Percentiles rank a stretch among this genome's conserved stretches.
These are phyloP conservation scores for Aspergillus affinis DNA, from an alignment of 495 filamentous ascomycete genomes.

Conservation along the genomic window DNA sequence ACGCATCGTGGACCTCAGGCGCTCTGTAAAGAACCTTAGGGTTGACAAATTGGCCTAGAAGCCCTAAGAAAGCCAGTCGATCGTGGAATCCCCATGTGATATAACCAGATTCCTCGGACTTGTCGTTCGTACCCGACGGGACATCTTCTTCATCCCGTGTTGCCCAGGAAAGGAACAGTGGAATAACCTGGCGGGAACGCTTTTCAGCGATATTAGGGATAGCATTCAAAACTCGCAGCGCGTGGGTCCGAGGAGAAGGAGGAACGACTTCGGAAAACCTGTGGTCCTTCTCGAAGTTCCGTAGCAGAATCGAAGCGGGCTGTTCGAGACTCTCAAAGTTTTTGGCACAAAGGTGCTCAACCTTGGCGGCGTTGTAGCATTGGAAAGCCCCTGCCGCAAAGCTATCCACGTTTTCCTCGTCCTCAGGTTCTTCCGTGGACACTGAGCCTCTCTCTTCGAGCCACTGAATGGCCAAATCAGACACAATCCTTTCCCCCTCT, in stretches of 20 bases:
- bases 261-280: conserved; percentile 34
- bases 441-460: conserved; percentile 57
- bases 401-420: conserved; percentile 32
- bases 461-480: conserved; percentile 77
- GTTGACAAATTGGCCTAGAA: conserved; percentile 86
- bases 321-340: conserved; percentile 27
- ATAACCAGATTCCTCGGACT: conserved; percentile 19
- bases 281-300: conserved; percentile 38
- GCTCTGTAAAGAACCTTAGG: conserved; percentile 79
- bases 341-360: conserved; percentile 47
- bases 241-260: conserved; percentile 63
- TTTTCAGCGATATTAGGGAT: conserved; percentile 80
- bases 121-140: conserved; percentile 31
- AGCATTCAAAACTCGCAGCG: conserved; percentile 73
- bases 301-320: conserved; percentile 23
- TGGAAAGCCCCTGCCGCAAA: conserved; percentile 61
- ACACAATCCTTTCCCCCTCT: conserved; percentile 69
- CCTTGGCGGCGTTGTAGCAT: conserved; percentile 68
- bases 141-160: conserved; percentile 48
- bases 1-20: conserved; percentile 68
- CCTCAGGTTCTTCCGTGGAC: conserved; percentile 20
- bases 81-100: conserved; percentile 64
- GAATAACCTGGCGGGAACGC: conserved; percentile 77
- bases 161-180: conserved; percentile 80
- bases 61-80: conserved; percentile 71